A percentile compares a stretch with the other conserved stretches of the same genome.
These are phyloP conservation scores for Verticillium zaregamsianum DNA, from an alignment of 2,329 filamentous ascomycete species.

Conservation along the genomic window DNA sequence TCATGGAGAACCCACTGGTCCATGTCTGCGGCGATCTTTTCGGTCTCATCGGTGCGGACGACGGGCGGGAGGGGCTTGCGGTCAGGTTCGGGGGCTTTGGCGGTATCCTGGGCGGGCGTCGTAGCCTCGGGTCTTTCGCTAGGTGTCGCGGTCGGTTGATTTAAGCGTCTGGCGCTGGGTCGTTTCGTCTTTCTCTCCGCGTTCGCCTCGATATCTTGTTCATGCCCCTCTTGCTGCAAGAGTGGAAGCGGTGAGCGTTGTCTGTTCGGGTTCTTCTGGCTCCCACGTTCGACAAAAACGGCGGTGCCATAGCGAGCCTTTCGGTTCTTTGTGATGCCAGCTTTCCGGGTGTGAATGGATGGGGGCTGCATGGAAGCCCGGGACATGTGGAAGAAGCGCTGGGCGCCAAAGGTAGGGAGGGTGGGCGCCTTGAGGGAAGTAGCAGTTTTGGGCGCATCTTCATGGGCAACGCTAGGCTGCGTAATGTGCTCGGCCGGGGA, in stretches of 20 bases:
- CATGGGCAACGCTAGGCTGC: constrained; percentile 7
- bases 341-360: constrained; percentile 16
- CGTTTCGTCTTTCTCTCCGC: neutral
- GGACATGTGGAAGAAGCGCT: constrained; percentile 56
- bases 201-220: neutral
- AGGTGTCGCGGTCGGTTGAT: neutral
- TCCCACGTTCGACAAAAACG: constrained; percentile 52
- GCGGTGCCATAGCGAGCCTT: constrained; percentile 37
- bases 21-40: constrained; percentile 50
- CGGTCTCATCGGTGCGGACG: constrained; percentile 38
- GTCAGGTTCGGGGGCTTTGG: neutral
- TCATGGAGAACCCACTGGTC: constrained; percentile 55
- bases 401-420: constrained; percentile 29
- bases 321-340: constrained; percentile 30
- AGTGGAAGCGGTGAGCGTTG: neutral
- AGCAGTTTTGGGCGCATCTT: constrained; percentile 16
- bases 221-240: neutral
- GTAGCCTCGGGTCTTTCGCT: neutral
- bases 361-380: constrained; percentile 36
- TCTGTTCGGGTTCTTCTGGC: constrained; percentile 24
- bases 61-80: constrained; percentile 19
- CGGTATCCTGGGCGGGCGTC: neutral
- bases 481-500: neutral
- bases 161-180: neutral
- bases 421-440: constrained; percentile 4